Evolutionary conservation across 2,329 filamentous ascomycete genomes (phyloP).

Genomic region (Fusarium redolens): DNA sequence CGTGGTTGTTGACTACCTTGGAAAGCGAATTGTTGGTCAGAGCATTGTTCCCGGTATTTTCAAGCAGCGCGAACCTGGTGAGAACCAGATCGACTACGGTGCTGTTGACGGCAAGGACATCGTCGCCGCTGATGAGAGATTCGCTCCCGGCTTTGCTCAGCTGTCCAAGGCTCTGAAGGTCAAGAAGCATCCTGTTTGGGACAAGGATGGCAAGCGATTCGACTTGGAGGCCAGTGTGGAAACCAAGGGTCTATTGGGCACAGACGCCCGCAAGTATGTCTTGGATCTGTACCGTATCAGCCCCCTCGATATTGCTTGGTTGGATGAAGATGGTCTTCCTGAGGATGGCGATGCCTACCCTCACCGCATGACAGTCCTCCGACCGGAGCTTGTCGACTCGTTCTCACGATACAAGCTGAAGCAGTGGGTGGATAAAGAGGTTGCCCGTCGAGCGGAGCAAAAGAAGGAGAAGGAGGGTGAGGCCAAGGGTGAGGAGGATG

Average conservation of each 20-base stretch:
- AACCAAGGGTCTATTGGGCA: constrained; percentile 97
- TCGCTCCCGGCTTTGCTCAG: constrained; percentile 85
- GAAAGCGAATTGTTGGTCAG: constrained; percentile 96
- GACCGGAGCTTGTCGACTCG: constrained; percentile 88
- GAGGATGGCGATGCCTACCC: constrained; percentile 73
- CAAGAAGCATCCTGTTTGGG: constrained; percentile 97
- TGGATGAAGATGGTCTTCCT: constrained; percentile 75
- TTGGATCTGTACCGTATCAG: constrained; percentile 95
- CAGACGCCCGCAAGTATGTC: constrained; percentile 97
- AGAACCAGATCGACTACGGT: constrained; percentile 99
- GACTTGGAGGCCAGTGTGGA: constrained; percentile 96
- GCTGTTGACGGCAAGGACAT: constrained; percentile 97
- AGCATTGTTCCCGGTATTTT: constrained; percentile 99
- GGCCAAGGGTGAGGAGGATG: constrained; percentile 42
- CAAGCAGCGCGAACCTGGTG: constrained; percentile 95
- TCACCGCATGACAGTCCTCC: constrained; percentile 94
- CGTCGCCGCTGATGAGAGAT: constrained; percentile 89
- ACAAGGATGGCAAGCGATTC: constrained; percentile 91
- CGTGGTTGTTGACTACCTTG: constrained; percentile 95
- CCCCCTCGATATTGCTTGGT: constrained; percentile 89
- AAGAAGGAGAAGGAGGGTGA: constrained; percentile 42
- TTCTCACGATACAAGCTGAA: constrained; percentile 88
- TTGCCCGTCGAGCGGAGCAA: constrained; percentile 68
- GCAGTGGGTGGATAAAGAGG: constrained; percentile 85
- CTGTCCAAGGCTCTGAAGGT: constrained; percentile 90